phyloP scores from a whole-genome alignment of 2,329 filamentous ascomycete genomes.

The Pseudogymnoascus sp. region DNA sequence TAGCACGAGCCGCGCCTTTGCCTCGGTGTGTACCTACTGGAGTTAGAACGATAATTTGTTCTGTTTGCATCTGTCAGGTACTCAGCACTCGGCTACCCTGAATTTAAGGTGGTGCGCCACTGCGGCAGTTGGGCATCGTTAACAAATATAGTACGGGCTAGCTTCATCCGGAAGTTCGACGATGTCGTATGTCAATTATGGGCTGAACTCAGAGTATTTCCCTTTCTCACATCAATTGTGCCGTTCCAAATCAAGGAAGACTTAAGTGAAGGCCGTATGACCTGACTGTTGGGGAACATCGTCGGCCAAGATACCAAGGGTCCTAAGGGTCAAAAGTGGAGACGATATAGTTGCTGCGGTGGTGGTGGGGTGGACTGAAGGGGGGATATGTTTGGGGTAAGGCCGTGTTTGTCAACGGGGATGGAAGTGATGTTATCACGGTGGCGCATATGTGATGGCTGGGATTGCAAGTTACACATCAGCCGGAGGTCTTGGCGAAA shows the following conservation, averaged over 20 bases:
- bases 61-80: not conserved
- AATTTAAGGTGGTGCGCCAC: conserved; percentile 2
- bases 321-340: not conserved
- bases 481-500: not conserved
- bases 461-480: not conserved
- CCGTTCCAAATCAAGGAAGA: not conserved
- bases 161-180: conserved; percentile 1
- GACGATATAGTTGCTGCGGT: not conserved
- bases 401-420: not conserved
- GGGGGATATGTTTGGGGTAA: not conserved
- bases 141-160: not conserved
- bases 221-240: not conserved
- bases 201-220: not conserved
- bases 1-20: not conserved
- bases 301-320: not conserved
- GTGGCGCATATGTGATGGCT: not conserved
- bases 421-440: not conserved
- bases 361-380: not conserved
- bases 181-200: not conserved
- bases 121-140: not conserved
- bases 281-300: not conserved
- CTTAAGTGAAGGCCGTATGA: not conserved
- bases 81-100: not conserved
- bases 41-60: not conserved
- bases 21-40: not conserved